Percentiles rank a stretch among this genome's conserved stretches.
These are phyloP conservation scores for Vigna mungo DNA, from an alignment of 306 rosid genomes.

Conservation along the genomic window DNA sequence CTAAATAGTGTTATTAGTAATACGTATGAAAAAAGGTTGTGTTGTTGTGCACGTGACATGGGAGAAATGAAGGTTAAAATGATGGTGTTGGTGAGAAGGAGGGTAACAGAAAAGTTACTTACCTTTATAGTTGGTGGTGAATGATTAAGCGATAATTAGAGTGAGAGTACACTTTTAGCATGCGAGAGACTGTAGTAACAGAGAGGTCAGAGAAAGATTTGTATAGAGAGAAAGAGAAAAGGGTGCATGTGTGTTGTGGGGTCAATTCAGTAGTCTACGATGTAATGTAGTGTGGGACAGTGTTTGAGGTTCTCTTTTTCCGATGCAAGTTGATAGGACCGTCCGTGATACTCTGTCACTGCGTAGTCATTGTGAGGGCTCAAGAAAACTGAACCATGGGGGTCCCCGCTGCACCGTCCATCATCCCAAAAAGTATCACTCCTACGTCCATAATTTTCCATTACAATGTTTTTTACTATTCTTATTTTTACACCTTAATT, in stretches of 20 bases:
- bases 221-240: not conserved
- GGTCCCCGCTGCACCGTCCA: slow-evolving; percentile 48
- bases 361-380: slow-evolving; percentile 31
- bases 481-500: too few species aligned
- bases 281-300: slow-evolving; percentile 19
- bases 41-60: not conserved
- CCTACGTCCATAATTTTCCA: too few species aligned
- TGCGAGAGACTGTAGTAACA: slow-evolving; percentile 39
- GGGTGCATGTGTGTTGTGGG: slow-evolving; percentile 39
- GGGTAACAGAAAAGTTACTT: slow-evolving; percentile 50
- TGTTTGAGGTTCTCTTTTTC: slow-evolving; percentile 44
- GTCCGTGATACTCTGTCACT: slow-evolving; percentile 69
- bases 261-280: not conserved
- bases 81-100: slow-evolving; percentile 11
- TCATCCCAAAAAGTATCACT: slow-evolving; percentile 32
- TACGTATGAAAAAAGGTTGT: not conserved
- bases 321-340: slow-evolving; percentile 61
- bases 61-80: slow-evolving; percentile 27
- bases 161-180: slow-evolving; percentile 33
- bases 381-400: slow-evolving; percentile 32
- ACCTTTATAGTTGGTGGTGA: slow-evolving; percentile 55
- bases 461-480: too few species aligned
- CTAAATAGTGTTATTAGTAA: not conserved
- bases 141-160: slow-evolving; percentile 73
- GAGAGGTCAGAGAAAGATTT: slow-evolving; percentile 33